Conservation (phyloP, 768 basidiomycete genomes). For the Candolleomyces eurysporus region DNA sequence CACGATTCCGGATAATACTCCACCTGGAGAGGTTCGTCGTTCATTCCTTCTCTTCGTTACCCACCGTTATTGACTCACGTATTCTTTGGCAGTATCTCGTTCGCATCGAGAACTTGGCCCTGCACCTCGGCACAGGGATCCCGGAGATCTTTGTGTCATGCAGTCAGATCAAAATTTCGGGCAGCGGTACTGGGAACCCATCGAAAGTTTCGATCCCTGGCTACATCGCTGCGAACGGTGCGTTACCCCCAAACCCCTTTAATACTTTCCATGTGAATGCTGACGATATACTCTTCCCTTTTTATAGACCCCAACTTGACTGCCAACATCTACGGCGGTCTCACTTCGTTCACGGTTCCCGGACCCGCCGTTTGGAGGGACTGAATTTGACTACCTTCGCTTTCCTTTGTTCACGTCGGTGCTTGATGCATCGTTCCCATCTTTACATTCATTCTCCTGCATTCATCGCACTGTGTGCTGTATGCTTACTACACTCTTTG, state of each 20-base stretch:
- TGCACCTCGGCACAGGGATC: slow-evolving; percentile 40
- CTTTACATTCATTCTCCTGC: no score
- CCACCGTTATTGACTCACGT: not conserved
- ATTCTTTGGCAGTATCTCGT: slow-evolving; percentile 34
- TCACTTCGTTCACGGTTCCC: slow-evolving; percentile 31
- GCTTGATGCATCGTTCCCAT: no score
- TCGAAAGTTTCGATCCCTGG: slow-evolving; percentile 50
- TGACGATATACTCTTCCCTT: not conserved
- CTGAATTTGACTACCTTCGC: not conserved
- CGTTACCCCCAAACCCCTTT: not conserved
- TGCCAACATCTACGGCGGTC: slow-evolving; percentile 41
- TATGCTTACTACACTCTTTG: no score
- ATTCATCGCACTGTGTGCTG: no score
- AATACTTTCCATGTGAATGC: no score
- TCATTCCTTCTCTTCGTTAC: not conserved
- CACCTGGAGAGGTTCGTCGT: slow-evolving; percentile 37
- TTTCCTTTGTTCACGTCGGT: no score
- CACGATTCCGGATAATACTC: slow-evolving; percentile 40
- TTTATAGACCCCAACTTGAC: slow-evolving; percentile 36
- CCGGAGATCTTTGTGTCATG: slow-evolving; percentile 51
- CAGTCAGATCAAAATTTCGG: slow-evolving; percentile 44
- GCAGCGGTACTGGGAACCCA: slow-evolving; percentile 42
- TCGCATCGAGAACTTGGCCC: slow-evolving; percentile 46
- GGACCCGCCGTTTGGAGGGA: slow-evolving; percentile 15
- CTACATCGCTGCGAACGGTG: slow-evolving; percentile 37